Percentiles rank a stretch among this genome's conserved stretches.
Evolutionary conservation across 2,329 filamentous ascomycete genomes (phyloP).

Genomic region (Paracoccidioides brasiliensis): DNA sequence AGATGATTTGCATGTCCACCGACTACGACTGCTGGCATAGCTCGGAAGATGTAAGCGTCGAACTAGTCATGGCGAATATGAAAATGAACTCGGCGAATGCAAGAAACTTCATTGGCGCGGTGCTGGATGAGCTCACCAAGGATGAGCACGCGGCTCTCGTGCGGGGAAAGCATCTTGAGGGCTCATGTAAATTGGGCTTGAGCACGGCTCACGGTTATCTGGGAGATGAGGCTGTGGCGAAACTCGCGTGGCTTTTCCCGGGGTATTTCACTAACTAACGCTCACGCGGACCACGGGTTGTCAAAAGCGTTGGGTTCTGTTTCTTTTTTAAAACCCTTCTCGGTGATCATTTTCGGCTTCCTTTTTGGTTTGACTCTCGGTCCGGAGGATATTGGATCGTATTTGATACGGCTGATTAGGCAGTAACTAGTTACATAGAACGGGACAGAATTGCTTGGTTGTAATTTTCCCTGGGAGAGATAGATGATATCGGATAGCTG

Average conservation of each 20-base stretch:
- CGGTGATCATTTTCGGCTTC: background rate
- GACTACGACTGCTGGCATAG: slow-evolving; percentile 96
- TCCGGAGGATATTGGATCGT: background rate
- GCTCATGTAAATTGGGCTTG: slow-evolving; percentile 62
- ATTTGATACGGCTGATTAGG: background rate
- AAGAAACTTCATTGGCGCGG: slow-evolving; percentile 67
- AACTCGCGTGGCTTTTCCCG: slow-evolving; percentile 76
- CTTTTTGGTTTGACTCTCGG: background rate
- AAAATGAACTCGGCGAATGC: slow-evolving; percentile 83
- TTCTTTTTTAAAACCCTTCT: background rate
- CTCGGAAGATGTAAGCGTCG: slow-evolving; percentile 63
- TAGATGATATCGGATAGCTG: background rate
- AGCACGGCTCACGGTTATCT: slow-evolving; percentile 73
- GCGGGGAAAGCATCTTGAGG: slow-evolving; percentile 67
- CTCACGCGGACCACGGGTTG: background rate
- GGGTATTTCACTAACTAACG: slow-evolving; percentile 49
- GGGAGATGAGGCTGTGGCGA: slow-evolving; percentile 60
- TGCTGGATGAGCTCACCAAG: slow-evolving; percentile 72
- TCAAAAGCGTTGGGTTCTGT: background rate
- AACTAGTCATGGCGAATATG: slow-evolving; percentile 97
- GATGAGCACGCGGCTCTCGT: slow-evolving; percentile 65
- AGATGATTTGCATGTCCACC: slow-evolving; percentile 98
- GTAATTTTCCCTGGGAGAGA: background rate
- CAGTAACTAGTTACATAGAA: background rate
- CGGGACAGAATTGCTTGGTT: background rate